Evolutionary conservation across 2,329 filamentous ascomycete genomes (phyloP).

Genomic region (Colletotrichum lentis): DNA sequence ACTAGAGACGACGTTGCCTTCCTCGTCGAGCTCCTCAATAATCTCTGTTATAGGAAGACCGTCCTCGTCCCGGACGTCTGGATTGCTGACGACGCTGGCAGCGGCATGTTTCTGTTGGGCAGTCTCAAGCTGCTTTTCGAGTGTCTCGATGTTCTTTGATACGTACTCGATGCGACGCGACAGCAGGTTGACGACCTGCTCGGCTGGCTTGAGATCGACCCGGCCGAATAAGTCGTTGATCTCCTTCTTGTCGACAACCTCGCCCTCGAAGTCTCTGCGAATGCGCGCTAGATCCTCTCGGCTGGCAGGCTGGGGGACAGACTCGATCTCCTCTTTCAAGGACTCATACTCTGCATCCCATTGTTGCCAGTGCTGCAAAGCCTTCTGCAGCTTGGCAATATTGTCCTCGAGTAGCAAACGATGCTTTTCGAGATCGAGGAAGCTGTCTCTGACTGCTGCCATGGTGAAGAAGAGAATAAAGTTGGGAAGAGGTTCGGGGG

Average conservation of each 20-base stretch:
- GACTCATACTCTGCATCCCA: conserved; percentile 93
- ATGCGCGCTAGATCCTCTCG: conserved; percentile 65
- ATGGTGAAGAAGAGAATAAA: conserved; percentile 44
- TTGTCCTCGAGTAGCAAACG: conserved; percentile 78
- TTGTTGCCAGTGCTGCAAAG: conserved; percentile 85
- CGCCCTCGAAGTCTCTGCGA: conserved; percentile 67
- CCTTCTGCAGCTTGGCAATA: conserved; percentile 75
- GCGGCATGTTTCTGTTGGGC: conserved; percentile 76
- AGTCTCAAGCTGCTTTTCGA: conserved; percentile 75
- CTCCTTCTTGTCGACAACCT: conserved; percentile 67
- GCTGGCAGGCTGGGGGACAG: conserved; percentile 57
- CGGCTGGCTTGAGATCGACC: conserved; percentile 58
- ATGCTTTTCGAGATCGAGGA: conserved; percentile 77
- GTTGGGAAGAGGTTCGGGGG: not conserved
- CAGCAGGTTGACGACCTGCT: conserved; percentile 73
- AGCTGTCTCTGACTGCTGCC: conserved; percentile 56
- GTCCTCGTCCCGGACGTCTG: conserved; percentile 70
- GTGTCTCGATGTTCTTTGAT: conserved; percentile 76
- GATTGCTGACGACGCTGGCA: conserved; percentile 66
- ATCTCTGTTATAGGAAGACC: conserved; percentile 88
- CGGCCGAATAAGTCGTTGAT: conserved; percentile 59
- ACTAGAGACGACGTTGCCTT: conserved; percentile 81
- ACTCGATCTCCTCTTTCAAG: conserved; percentile 81
- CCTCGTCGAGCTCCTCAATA: conserved; percentile 87
- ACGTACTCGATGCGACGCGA: conserved; percentile 88